These are phyloP conservation scores for Mycena floridula DNA, from an alignment of 768 basidiomycete species.

Conservation along the genomic window DNA sequence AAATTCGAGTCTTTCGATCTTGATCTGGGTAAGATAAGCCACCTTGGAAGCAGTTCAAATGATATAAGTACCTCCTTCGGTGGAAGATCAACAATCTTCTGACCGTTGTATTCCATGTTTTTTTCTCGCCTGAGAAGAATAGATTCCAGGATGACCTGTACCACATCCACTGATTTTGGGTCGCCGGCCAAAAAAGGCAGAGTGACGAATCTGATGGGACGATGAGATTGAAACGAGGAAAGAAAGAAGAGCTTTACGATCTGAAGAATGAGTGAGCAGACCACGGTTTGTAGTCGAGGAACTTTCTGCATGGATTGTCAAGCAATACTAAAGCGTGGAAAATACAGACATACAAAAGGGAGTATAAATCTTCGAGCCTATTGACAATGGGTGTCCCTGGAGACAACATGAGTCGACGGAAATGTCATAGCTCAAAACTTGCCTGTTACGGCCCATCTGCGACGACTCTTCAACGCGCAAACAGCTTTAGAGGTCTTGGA, in stretches of 20 bases:
- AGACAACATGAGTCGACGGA: background rate
- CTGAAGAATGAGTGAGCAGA: slow-evolving; percentile 85
- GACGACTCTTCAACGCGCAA: slow-evolving; percentile 71
- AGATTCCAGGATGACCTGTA: slow-evolving; percentile 90
- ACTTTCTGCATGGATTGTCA: slow-evolving; percentile 45
- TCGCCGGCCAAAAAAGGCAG: slow-evolving; percentile 88
- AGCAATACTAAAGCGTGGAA: background rate
- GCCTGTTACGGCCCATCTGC: slow-evolving; percentile 91
- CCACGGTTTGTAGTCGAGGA: slow-evolving; percentile 76
- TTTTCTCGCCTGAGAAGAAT: slow-evolving; percentile 88
- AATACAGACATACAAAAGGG: slow-evolving; percentile 46
- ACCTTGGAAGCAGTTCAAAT: background rate
- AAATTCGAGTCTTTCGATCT: slow-evolving; percentile 73
- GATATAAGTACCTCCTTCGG: slow-evolving; percentile 61
- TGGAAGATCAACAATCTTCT: slow-evolving; percentile 83
- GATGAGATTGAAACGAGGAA: background rate
- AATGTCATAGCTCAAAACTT: slow-evolving; percentile 6
- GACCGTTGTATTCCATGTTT: slow-evolving; percentile 85
- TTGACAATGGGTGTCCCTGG: slow-evolving; percentile 93
- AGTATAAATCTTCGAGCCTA: slow-evolving; percentile 85
- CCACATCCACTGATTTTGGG: slow-evolving; percentile 89
- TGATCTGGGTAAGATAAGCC: slow-evolving; percentile 35
- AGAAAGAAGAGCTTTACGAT: slow-evolving; percentile 44
- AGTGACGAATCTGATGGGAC: slow-evolving; percentile 68
- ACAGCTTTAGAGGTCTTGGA: slow-evolving; percentile 88